phyloP scores from a whole-genome alignment of 75 land plant genomes.

The Cupressus sempervirens region DNA sequence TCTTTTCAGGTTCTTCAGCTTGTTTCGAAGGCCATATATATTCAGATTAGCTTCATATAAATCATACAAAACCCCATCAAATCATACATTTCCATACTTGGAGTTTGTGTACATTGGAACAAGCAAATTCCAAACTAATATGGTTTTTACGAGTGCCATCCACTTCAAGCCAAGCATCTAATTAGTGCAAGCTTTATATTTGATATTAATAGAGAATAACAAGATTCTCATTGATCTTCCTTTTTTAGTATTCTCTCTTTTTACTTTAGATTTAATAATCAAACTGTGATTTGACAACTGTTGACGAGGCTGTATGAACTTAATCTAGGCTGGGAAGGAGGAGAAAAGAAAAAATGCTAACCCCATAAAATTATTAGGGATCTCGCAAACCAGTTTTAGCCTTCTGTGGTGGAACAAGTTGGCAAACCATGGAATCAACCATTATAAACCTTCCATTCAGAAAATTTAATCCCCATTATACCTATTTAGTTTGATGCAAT shows the following conservation, averaged over 20 bases:
- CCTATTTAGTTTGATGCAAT: too few species aligned
- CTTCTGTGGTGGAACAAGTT: background rate
- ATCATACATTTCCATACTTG: background rate
- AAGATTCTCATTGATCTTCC: background rate
- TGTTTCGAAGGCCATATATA: background rate
- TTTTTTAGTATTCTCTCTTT: background rate
- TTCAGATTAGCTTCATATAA: background rate
- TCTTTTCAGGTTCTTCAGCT: background rate
- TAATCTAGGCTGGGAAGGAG: background rate
- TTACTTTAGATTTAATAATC: background rate
- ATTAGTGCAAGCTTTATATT: background rate
- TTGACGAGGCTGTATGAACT: background rate
- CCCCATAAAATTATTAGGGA: background rate
- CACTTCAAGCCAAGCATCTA: too few species aligned
- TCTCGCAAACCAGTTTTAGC: background rate
- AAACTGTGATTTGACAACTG: background rate
- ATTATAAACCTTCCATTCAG: too few species aligned
- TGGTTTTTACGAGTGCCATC: background rate
- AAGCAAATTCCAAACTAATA: too few species aligned
- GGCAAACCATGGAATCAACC: background rate
- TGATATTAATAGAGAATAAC: background rate
- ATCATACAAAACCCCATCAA: background rate
- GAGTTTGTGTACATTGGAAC: background rate
- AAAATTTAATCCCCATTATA: too few species aligned
- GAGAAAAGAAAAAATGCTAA: background rate